Evolutionary conservation across 1,139 yeast genomes (phyloP).

Genomic region (Candida buenavistaensis): DNA sequence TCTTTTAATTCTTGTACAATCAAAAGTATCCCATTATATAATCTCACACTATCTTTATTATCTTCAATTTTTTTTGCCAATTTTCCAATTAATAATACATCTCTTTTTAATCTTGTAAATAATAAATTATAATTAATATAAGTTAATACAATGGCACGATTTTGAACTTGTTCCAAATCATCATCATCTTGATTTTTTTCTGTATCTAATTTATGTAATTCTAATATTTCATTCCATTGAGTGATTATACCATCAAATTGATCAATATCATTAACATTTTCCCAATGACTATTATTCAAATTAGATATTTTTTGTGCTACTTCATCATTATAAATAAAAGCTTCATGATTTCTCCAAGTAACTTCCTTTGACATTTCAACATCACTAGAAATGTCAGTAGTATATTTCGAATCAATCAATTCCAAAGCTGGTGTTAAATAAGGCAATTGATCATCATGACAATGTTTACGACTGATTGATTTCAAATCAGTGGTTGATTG

Average conservation of each 20-base stretch:
- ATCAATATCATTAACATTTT: conserved; percentile 21
- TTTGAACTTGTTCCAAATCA: conserved; percentile 59
- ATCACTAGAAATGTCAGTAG: conserved; percentile 33
- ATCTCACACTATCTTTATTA: conserved; percentile 47
- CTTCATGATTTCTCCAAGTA: conserved; percentile 75
- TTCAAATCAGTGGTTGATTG: conserved; percentile 43
- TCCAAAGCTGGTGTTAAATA: conserved; percentile 37
- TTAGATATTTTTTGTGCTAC: conserved; percentile 60
- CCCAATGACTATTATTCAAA: conserved; percentile 32
- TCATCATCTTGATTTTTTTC: conserved; percentile 44
- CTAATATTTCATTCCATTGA: conserved; percentile 41
- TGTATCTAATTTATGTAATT: conserved; percentile 51
- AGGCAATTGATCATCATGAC: conserved; percentile 33
- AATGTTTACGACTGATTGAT: conserved; percentile 46
- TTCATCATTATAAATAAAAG: conserved; percentile 68
- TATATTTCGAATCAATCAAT: conserved; percentile 46
- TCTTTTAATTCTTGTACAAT: conserved; percentile 63
- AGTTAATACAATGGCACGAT: conserved; percentile 72
- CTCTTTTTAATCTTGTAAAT: conserved; percentile 72
- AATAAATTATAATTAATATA: conserved; percentile 70
- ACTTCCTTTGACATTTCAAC: conserved; percentile 38
- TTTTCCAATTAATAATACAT: conserved; percentile 48
- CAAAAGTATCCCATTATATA: conserved; percentile 48
- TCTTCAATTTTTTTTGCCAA: conserved; percentile 31
- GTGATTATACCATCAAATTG: conserved; percentile 33